Conservation (phyloP, 192 early-diverging fungal species). For the Podila minutissima region DNA sequence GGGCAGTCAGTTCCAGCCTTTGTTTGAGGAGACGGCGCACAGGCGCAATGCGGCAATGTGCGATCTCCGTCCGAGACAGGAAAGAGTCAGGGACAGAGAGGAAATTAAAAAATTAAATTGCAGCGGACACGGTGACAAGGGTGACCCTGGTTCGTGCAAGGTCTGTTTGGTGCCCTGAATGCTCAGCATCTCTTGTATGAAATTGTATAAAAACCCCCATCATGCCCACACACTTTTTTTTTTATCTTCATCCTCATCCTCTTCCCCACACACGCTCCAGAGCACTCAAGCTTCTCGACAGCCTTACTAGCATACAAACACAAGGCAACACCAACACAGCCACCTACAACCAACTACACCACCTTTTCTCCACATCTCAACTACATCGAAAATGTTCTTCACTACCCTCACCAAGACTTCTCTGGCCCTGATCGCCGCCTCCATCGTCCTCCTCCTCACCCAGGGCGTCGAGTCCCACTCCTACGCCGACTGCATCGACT, state of each 20-base stretch:
- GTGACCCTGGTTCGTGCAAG: no score
- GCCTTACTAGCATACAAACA: not conserved
- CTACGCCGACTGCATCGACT: constrained; percentile 43
- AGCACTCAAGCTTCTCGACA: not conserved
- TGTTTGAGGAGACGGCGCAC: no score
- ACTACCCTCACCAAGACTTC: constrained; percentile 34
- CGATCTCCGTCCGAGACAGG: no score
- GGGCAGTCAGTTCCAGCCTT: no score
- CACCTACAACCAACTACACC: not conserved
- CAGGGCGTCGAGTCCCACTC: constrained; percentile 34
- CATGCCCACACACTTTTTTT: not conserved
- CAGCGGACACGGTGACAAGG: no score
- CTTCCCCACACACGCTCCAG: constrained; percentile 2
- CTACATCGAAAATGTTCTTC: constrained; percentile 12
- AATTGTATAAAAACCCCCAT: not conserved
- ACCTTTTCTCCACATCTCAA: not conserved
- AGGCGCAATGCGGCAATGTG: no score
- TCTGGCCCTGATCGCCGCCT: constrained; percentile 32
- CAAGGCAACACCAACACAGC: not conserved
- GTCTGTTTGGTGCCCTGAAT: no score
- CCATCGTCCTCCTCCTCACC: constrained; percentile 36
- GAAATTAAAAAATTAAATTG: no score
- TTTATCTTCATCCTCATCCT: constrained; percentile 3
- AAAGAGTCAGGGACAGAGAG: no score
- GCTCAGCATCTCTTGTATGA: no score